These are phyloP conservation scores for Neurospora sp. DNA, from an alignment of 495 filamentous ascomycete species.

Conservation along the genomic window DNA sequence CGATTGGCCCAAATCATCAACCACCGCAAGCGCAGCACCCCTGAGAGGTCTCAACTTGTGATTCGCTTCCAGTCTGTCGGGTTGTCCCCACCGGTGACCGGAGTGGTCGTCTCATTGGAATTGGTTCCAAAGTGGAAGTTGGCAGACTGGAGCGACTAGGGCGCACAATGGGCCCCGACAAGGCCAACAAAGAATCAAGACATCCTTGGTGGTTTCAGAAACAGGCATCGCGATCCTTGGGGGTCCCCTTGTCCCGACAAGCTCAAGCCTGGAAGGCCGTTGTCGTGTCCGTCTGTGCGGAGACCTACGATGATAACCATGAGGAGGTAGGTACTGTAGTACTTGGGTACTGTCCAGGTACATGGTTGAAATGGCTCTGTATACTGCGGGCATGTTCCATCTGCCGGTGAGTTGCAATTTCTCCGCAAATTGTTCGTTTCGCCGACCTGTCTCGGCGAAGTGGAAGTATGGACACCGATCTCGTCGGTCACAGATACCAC, in stretches of 20 bases:
- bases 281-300: not conserved
- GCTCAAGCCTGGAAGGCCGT: not conserved
- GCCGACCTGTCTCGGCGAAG: not conserved
- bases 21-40: not conserved
- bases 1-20: not conserved
- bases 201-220: not conserved
- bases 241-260: not conserved
- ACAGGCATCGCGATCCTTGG: not conserved
- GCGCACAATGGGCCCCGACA: not conserved
- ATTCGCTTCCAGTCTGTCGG: slow-evolving; percentile 8
- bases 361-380: not conserved
- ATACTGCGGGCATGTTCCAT: not conserved
- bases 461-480: not conserved
- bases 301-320: not conserved
- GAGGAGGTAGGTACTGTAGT: not conserved
- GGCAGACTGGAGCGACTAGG: not conserved
- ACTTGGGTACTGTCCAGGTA: not conserved
- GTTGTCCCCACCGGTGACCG: not conserved
- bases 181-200: not conserved
- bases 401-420: not conserved
- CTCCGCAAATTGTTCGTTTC: not conserved
- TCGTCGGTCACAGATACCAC: not conserved
- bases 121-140: not conserved
- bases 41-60: not conserved
- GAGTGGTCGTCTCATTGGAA: not conserved